Conservation (phyloP, 2,329 filamentous ascomycete species). For the Verticillium isaacii region DNA sequence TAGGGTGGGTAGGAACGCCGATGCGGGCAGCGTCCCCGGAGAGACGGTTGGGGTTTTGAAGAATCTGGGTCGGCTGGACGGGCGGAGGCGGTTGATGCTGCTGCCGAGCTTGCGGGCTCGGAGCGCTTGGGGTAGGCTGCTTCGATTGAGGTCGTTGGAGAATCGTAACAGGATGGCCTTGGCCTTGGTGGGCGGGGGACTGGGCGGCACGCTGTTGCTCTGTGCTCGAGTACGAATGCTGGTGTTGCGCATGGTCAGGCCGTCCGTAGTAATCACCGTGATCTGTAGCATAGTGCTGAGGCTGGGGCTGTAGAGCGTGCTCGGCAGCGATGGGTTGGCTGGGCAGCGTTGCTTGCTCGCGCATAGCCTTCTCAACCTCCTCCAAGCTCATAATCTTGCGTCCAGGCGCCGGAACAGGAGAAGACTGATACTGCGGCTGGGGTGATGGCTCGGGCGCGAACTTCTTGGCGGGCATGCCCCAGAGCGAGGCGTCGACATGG, state of each 20-base stretch:
- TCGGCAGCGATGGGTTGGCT: constrained; percentile 27
- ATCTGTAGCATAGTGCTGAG: constrained; percentile 15
- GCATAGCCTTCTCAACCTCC: constrained; percentile 93
- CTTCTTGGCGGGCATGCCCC: constrained; percentile 68
- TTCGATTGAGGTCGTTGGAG: constrained; percentile 47
- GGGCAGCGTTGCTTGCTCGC: constrained; percentile 53
- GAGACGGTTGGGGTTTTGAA: constrained; percentile 72
- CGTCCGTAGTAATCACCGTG: constrained; percentile 11
- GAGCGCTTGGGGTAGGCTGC: constrained; percentile 24
- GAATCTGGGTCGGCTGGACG: constrained; percentile 64
- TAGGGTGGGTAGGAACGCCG: constrained; percentile 25
- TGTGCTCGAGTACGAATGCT: constrained; percentile 17
- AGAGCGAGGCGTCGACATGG: constrained; percentile 88
- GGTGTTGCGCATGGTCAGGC: constrained; percentile 13
- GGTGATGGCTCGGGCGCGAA: constrained; percentile 27
- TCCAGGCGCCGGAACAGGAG: constrained; percentile 28
- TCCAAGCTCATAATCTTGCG: constrained; percentile 93
- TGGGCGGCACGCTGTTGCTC: constrained; percentile 21
- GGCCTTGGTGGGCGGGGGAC: constrained; percentile 24
- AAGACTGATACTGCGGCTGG: constrained; percentile 20
- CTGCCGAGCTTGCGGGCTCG: constrained; percentile 28
- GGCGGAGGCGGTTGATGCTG: constrained; percentile 31
- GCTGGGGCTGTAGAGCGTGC: constrained; percentile 22
- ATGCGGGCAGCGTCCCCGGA: constrained; percentile 40
- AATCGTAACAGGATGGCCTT: constrained; percentile 49